These are phyloP conservation scores for Tricholoma furcatifolium DNA, from an alignment of 768 basidiomycete genomes.

Conservation along the genomic window DNA sequence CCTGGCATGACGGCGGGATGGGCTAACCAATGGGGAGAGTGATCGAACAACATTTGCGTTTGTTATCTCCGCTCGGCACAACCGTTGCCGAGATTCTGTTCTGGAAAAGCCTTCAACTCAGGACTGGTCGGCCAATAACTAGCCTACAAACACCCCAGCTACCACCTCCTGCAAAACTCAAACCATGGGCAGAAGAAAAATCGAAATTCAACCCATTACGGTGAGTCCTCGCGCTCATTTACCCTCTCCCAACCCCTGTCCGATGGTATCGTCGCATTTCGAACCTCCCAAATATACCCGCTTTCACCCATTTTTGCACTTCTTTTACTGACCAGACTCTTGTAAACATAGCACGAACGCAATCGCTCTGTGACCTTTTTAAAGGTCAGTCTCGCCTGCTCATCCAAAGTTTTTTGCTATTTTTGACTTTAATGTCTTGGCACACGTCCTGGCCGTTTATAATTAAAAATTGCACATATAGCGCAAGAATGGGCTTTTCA, in stretches of 20 bases:
- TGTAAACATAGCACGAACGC: constrained; percentile 77
- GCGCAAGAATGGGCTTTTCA: constrained; percentile 90
- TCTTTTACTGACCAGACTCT: constrained; percentile 14
- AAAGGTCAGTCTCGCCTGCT: constrained; percentile 55
- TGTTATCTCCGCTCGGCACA: constrained; percentile 10
- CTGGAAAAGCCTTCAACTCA: neutral
- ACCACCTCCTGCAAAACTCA: constrained; percentile 18
- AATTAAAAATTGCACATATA: constrained; percentile 30
- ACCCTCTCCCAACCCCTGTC: constrained; percentile 16
- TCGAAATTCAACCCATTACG: constrained; percentile 78
- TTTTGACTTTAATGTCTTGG: constrained; percentile 54
- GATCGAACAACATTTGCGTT: constrained; percentile 9
- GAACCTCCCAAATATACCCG: constrained; percentile 22
- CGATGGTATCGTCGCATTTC: neutral
- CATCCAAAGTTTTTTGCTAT: constrained; percentile 50
- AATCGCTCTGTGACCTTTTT: constrained; percentile 90
- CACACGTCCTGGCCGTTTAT: constrained; percentile 35
- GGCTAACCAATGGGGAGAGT: constrained; percentile 3
- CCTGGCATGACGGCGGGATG: constrained; percentile 5
- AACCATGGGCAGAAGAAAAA: constrained; percentile 70
- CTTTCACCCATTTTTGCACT: constrained; percentile 2
- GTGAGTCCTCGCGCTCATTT: constrained; percentile 39
- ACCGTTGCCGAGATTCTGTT: constrained; percentile 9
- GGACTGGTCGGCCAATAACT: constrained; percentile 10
- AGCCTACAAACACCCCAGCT: constrained; percentile 20